A percentile compares a stretch with the other conserved stretches of the same genome.
Evolutionary conservation across 2,329 filamentous ascomycete species (phyloP).

Genomic region (Colletotrichum tamarilloi): DNA sequence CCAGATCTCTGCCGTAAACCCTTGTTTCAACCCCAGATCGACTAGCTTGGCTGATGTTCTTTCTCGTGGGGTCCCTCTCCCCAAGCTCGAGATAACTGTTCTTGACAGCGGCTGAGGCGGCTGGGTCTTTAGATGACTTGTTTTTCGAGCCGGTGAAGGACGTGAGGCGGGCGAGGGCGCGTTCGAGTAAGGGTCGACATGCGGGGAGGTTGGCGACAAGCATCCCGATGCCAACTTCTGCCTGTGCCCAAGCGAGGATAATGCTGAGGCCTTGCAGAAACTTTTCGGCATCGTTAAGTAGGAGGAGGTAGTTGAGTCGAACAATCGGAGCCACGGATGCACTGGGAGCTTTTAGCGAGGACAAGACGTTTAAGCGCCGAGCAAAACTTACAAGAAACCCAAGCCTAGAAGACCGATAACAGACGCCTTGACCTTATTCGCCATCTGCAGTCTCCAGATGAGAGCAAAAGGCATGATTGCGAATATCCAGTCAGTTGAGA

Average conservation of each 20-base stretch:
- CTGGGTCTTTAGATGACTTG: constrained; percentile 21
- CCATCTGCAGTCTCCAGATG: constrained; percentile 31
- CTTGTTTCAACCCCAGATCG: constrained; percentile 21
- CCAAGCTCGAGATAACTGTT: constrained; percentile 31
- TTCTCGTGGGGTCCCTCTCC: constrained; percentile 23
- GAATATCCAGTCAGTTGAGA: constrained; percentile 31
- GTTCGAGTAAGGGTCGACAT: constrained; percentile 29
- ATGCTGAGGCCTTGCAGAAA: constrained; percentile 22
- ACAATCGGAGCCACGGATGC: constrained; percentile 31
- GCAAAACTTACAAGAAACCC: constrained; percentile 23
- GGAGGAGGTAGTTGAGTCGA: constrained; percentile 28
- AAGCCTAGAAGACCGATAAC: constrained; percentile 26
- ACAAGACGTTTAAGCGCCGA: too few species aligned
- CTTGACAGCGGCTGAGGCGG: constrained; percentile 12
- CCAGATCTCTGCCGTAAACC: constrained; percentile 30
- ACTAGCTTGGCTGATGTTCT: not conserved
- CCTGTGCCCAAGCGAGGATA: constrained; percentile 30
- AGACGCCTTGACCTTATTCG: constrained; percentile 19
- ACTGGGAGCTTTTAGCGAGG: not conserved
- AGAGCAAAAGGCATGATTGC: constrained; percentile 27
- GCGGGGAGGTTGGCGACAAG: constrained; percentile 31
- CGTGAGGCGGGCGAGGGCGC: constrained; percentile 19
- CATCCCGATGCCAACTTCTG: constrained; percentile 33
- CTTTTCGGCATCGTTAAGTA: constrained; percentile 27
- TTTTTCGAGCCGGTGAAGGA: constrained; percentile 30